Evolutionary conservation across 371 early-diverging fungal genomes (phyloP).

Genomic region (Thermomucor indicae-seudaticae): DNA sequence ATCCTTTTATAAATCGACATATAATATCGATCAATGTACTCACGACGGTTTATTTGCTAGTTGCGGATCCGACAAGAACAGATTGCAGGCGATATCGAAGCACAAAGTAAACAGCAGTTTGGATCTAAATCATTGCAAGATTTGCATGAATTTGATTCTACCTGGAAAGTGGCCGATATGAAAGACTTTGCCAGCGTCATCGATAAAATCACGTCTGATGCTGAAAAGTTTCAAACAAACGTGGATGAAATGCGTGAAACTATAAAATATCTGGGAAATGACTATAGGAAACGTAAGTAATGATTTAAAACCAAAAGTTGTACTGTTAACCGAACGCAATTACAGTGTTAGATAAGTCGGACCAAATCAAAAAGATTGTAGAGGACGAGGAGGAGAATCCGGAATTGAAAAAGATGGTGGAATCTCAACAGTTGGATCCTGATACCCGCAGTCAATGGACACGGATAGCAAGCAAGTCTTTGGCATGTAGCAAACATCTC

Average conservation of each 20-base stretch:
- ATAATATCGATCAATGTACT: background rate
- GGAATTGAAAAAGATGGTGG: background rate
- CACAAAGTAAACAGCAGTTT: background rate
- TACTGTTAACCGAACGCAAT: background rate
- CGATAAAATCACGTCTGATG: conserved; percentile 2
- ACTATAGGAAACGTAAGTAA: conserved; percentile 15
- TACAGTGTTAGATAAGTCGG: no score
- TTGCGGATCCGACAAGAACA: conserved; percentile 5
- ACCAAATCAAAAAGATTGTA: conserved; percentile 4
- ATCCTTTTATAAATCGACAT: background rate
- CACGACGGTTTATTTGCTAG: no score
- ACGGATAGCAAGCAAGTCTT: background rate
- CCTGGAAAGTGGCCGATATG: conserved; percentile 15
- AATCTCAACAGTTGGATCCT: conserved; percentile 1
- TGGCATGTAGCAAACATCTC: conserved; percentile 2
- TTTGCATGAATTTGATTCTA: background rate
- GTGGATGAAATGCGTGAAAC: background rate
- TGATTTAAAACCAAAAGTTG: background rate
- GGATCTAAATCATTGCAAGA: background rate
- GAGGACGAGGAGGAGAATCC: conserved; percentile 4
- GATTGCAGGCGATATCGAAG: background rate
- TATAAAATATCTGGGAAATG: conserved; percentile 4
- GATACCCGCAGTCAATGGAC: background rate
- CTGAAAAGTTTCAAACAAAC: background rate
- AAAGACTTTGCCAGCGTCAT: conserved; percentile 4